These are phyloP conservation scores for Podaxis sp. DNA, from an alignment of 768 basidiomycete species.

Conservation along the genomic window DNA sequence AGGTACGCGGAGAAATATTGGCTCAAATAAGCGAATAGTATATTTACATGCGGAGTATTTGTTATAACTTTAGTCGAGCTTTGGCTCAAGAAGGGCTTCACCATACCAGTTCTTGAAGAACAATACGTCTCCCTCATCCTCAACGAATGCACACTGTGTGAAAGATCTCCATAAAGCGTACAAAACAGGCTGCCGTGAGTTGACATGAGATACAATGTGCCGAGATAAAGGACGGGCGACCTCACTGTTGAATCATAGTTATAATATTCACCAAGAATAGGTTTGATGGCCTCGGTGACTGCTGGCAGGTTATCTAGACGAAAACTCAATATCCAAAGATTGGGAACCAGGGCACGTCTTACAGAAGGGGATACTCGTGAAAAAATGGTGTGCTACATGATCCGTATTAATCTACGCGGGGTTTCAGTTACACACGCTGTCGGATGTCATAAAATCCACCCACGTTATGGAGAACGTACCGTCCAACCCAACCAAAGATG, in stretches of 20 bases:
- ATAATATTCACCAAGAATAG: constrained; percentile 52
- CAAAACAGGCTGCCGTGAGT: constrained; percentile 29
- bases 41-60: neutral
- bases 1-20: too few relatives aligned
- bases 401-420: constrained; percentile 38
- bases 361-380: constrained; percentile 60
- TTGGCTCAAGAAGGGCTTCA: constrained; percentile 28
- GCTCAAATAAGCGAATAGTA: neutral
- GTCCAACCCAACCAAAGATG: constrained; percentile 57
- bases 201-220: neutral
- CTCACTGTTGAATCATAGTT: constrained; percentile 57
- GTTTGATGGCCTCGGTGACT: constrained; percentile 45
- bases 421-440: neutral
- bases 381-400: constrained; percentile 62
- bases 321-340: neutral
- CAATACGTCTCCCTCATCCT: constrained; percentile 51
- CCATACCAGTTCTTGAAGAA: constrained; percentile 56
- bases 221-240: neutral
- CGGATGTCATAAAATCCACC: constrained; percentile 12
- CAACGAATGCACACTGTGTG: constrained; percentile 57
- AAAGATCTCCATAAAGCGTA: constrained; percentile 58
- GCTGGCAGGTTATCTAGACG: constrained; percentile 46
- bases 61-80: neutral
- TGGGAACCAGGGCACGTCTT: constrained; percentile 21
- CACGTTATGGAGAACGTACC: constrained; percentile 56